A percentile compares a stretch with the other conserved stretches of the same genome.
phyloP scores from a whole-genome alignment of 192 early-diverging fungal genomes.

The Funneliformis mosseae region DNA sequence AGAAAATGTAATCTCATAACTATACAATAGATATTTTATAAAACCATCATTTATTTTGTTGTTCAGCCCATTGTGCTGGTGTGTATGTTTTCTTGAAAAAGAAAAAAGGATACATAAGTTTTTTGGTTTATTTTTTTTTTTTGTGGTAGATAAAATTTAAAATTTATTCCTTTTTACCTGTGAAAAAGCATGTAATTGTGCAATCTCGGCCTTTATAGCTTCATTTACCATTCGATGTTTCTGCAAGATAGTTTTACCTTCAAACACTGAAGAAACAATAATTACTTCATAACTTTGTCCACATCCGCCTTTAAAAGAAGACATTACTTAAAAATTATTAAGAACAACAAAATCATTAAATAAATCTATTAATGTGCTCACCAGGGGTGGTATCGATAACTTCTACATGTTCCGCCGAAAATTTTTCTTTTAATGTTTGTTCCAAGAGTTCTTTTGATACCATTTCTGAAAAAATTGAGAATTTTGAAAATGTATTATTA shows the following conservation, averaged over 20 bases:
- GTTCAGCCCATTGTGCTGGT: conserved; percentile 57
- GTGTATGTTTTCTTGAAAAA: conserved; percentile 65
- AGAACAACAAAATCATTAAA: neutral
- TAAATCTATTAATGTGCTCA: conserved; percentile 3
- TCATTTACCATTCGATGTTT: conserved; percentile 84
- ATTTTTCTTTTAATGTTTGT: conserved; percentile 11
- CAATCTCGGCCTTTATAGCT: conserved; percentile 75
- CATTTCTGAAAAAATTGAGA: too few relatives aligned
- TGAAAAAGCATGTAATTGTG: conserved; percentile 81
- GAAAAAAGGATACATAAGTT: neutral
- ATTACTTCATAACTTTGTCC: conserved; percentile 80
- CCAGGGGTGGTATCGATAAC: conserved; percentile 33
- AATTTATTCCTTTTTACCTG: conserved; percentile 54
- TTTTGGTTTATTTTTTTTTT: neutral
- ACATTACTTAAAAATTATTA: neutral
- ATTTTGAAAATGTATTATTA: too few relatives aligned
- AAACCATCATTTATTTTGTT: neutral
- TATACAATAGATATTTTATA: too few relatives aligned
- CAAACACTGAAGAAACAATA: conserved; percentile 75
- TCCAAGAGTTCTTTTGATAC: conserved; percentile 29
- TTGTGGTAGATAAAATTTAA: neutral
- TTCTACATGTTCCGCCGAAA: conserved; percentile 27
- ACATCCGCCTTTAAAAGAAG: conserved; percentile 65
- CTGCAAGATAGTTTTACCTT: conserved; percentile 68
- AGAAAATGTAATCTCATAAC: too few relatives aligned